A percentile compares a stretch with the other conserved stretches of the same genome.
Conservation (phyloP, 495 filamentous ascomycete genomes). For the Mycothermus thermophilus region DNA sequence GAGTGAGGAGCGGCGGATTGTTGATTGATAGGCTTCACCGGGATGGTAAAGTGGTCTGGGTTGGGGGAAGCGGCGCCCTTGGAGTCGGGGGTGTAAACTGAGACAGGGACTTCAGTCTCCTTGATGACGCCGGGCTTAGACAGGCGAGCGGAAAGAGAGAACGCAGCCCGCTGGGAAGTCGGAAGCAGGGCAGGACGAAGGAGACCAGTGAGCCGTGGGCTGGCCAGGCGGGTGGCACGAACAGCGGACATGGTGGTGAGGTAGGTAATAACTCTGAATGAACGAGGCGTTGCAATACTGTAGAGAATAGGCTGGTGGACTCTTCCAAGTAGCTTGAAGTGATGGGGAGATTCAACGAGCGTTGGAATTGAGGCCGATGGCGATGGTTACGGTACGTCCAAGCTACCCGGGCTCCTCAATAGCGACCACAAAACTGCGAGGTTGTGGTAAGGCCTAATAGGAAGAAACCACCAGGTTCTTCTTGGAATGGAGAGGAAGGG, state of each 20-base stretch:
- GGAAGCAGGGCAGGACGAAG: constrained; percentile 18
- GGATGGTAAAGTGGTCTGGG: constrained; percentile 60
- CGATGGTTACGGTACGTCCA: constrained; percentile 17
- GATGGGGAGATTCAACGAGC: neutral
- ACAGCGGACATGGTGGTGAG: constrained; percentile 26
- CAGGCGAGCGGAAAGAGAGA: constrained; percentile 23
- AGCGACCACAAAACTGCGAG: constrained; percentile 27
- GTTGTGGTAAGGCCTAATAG: constrained; percentile 9
- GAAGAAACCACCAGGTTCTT: constrained; percentile 14
- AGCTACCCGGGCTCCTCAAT: constrained; percentile 25
- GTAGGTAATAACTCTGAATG: too few relatives aligned
- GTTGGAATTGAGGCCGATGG: neutral
- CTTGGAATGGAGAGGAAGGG: too few relatives aligned
- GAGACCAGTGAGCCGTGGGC: constrained; percentile 19
- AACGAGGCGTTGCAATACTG: neutral
- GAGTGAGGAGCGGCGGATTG: constrained; percentile 35
- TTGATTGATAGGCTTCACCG: too few relatives aligned
- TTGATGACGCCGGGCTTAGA: constrained; percentile 34
- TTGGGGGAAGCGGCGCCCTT: constrained; percentile 31
- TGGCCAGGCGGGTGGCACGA: constrained; percentile 25
- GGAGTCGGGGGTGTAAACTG: constrained; percentile 31
- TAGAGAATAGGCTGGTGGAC: neutral
- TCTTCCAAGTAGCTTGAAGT: constrained; percentile 1
- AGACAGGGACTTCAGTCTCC: constrained; percentile 37
- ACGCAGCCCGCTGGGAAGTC: constrained; percentile 21